A percentile compares a stretch with the other conserved stretches of the same genome.
These are phyloP conservation scores for Cornus florida DNA, from an alignment of 148 eudicot species.

Conservation along the genomic window DNA sequence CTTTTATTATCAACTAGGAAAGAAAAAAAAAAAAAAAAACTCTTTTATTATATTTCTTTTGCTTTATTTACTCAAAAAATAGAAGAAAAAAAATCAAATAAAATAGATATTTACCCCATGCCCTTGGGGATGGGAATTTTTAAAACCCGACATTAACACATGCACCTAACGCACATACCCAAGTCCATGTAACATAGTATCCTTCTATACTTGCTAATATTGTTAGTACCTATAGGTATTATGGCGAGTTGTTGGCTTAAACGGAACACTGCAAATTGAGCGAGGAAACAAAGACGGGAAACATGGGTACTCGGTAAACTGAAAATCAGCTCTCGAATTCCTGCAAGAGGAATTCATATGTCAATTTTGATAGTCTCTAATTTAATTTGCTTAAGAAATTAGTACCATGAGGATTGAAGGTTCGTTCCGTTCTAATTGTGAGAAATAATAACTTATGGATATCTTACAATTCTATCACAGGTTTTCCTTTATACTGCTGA, in stretches of 20 bases:
- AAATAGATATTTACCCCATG: too few species aligned
- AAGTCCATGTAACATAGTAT: too few species aligned
- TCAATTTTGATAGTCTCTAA: neutral
- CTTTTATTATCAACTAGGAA: too few species aligned
- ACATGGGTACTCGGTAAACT: slow-evolving; percentile 76
- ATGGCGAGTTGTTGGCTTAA: slow-evolving; percentile 88
- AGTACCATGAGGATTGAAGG: neutral
- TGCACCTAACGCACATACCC: too few species aligned
- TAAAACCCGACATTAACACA: too few species aligned
- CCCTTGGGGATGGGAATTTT: too few species aligned
- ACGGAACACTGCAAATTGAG: slow-evolving; percentile 85
- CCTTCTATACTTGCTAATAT: slow-evolving; percentile 4
- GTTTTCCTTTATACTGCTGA: slow-evolving; percentile 51
- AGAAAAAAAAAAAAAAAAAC: too few species aligned
- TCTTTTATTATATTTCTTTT: too few species aligned
- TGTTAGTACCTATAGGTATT: slow-evolving; percentile 42
- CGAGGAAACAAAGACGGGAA: slow-evolving; percentile 70
- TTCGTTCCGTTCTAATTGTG: neutral
- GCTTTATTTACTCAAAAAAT: too few species aligned
- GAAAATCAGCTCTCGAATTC: slow-evolving; percentile 9
- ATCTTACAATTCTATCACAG: slow-evolving; percentile 35
- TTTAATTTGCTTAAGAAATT: slow-evolving; percentile 5
- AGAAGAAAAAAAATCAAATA: too few species aligned
- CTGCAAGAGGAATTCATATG: neutral
- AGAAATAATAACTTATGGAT: neutral